Percentiles rank a stretch among this genome's conserved stretches.
Evolutionary conservation across 306 rosid species (phyloP).

Genomic region (Malus asiatica): DNA sequence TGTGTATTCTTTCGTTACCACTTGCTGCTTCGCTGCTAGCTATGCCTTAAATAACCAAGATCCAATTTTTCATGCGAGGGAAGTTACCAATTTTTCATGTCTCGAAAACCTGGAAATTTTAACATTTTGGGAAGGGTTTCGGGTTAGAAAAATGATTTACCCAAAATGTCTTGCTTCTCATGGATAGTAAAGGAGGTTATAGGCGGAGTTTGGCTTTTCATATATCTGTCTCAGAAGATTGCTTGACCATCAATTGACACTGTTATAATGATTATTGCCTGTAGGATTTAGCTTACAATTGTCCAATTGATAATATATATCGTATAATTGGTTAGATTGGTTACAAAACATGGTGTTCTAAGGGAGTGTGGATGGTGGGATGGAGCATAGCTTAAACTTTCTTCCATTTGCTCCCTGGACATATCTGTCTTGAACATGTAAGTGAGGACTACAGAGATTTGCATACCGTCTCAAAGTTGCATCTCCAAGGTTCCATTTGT

Average conservation of each 20-base stretch:
- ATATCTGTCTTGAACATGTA: background rate
- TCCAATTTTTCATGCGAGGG: background rate
- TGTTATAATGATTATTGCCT: background rate
- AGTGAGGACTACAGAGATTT: background rate
- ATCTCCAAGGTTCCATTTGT: background rate
- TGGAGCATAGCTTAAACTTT: background rate
- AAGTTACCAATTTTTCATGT: background rate
- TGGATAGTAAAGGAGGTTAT: too few relatives aligned
- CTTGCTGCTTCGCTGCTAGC: background rate
- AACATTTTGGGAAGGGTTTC: background rate
- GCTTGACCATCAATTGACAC: background rate
- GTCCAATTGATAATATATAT: background rate
- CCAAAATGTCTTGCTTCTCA: background rate
- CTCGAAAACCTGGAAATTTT: background rate
- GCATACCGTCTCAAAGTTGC: too few relatives aligned
- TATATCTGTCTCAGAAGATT: background rate
- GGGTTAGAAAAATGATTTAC: background rate
- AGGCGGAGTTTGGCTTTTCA: background rate
- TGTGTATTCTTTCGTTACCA: background rate
- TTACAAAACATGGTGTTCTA: background rate
- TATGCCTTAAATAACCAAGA: background rate
- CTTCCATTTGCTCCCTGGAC: background rate
- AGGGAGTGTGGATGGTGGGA: background rate
- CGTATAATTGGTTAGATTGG: background rate
- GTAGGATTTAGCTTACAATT: background rate